Evolutionary conservation across 1,284 basidiomycete species (phyloP).

Genomic region (Rhodotorula sp.): DNA sequence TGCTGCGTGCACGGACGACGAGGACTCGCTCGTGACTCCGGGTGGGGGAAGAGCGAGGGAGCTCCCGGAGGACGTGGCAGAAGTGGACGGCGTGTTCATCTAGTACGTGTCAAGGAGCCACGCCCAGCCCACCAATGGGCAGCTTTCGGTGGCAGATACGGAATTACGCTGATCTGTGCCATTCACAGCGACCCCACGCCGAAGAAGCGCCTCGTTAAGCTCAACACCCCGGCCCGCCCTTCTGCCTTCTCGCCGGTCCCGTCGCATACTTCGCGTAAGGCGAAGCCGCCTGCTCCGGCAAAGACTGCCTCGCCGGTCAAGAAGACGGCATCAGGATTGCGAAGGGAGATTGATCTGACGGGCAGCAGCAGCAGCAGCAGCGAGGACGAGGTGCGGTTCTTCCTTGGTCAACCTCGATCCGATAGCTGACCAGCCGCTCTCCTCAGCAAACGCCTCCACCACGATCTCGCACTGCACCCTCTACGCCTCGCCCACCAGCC

Average conservation of each 20-base stretch:
- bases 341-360: slow-evolving; percentile 26
- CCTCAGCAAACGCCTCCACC: background rate
- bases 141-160: background rate
- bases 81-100: slow-evolving; percentile 25
- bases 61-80: slow-evolving; percentile 17
- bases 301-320: background rate
- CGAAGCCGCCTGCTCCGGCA: too few relatives aligned
- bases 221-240: background rate
- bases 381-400: slow-evolving; percentile 2
- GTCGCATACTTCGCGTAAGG: background rate
- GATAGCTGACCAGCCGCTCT: background rate
- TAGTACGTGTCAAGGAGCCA: slow-evolving; percentile 9
- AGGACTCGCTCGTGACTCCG: background rate
- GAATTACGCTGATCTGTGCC: too few relatives aligned
- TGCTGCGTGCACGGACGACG: background rate
- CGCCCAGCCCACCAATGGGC: background rate
- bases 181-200: slow-evolving; percentile 32
- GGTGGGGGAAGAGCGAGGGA: too few relatives aligned
- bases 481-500: background rate
- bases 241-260: background rate
- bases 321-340: background rate
- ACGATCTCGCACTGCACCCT: background rate
- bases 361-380: slow-evolving; percentile 22
- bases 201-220: slow-evolving; percentile 23
- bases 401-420: background rate